Evolutionary conservation across 805 yeast species (phyloP).

Genomic region (Yarrowia divulgata): DNA sequence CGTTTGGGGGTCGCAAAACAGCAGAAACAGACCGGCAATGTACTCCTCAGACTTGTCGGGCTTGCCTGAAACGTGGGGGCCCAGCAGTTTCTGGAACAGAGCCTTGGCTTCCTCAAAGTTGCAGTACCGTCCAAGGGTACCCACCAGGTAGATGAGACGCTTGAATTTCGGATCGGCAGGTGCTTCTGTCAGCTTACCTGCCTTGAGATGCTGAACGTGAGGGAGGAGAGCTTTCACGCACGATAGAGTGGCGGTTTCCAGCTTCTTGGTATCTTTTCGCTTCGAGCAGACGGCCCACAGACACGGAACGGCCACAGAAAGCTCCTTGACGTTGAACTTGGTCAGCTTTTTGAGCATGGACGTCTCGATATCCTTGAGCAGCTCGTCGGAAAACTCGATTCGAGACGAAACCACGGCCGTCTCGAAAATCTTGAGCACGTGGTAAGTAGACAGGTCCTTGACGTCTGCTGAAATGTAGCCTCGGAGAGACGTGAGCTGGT

Average conservation of each 20-base stretch:
- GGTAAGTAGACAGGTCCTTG: constrained; percentile 53
- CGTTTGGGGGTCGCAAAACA: constrained; percentile 59
- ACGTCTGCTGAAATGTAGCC: constrained; percentile 63
- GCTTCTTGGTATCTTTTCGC: constrained; percentile 56
- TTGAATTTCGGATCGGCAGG: constrained; percentile 56
- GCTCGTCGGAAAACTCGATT: constrained; percentile 36
- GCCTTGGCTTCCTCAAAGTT: constrained; percentile 59
- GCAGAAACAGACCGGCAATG: constrained; percentile 4
- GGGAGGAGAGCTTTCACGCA: constrained; percentile 62
- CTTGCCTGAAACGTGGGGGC: neutral
- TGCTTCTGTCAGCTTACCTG: constrained; percentile 41
- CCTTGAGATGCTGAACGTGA: constrained; percentile 50
- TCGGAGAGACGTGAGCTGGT: constrained; percentile 69
- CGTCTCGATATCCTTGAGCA: constrained; percentile 20
- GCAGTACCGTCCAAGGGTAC: constrained; percentile 75
- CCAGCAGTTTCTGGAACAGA: constrained; percentile 47
- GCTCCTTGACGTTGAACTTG: constrained; percentile 52
- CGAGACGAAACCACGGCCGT: constrained; percentile 53
- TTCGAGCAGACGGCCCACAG: constrained; percentile 63
- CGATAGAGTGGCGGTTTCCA: constrained; percentile 70
- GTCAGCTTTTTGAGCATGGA: constrained; percentile 39
- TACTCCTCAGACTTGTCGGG: constrained; percentile 13
- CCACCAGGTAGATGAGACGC: constrained; percentile 67
- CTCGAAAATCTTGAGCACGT: constrained; percentile 60
- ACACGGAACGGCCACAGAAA: constrained; percentile 78